These are phyloP conservation scores for Microbotryum lychnidis-dioicae DNA, from an alignment of 1,284 basidiomycete genomes.

Conservation along the genomic window DNA sequence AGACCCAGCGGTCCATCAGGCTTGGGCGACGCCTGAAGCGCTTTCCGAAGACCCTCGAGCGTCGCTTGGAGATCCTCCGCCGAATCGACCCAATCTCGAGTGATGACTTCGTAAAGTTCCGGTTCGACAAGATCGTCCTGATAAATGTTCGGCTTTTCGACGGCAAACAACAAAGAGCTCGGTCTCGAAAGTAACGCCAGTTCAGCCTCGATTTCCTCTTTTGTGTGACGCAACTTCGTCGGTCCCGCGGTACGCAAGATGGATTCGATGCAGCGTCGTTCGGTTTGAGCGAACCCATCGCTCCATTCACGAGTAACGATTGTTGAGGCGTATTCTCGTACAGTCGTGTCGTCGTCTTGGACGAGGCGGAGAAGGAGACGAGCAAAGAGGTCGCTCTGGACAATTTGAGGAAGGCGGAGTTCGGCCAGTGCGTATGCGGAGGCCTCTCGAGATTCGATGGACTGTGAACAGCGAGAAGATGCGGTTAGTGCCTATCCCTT, in stretches of 20 bases:
- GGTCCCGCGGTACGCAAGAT: background rate
- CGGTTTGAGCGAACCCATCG: background rate
- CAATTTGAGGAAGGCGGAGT: background rate
- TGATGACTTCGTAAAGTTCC: background rate
- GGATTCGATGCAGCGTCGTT: too few relatives aligned
- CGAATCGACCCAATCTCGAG: background rate
- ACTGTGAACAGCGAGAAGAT: background rate
- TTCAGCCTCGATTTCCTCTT: conserved; percentile 12
- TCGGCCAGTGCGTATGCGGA: conserved; percentile 16
- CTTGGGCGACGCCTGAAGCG: too few relatives aligned
- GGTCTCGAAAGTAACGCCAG: conserved; percentile 19
- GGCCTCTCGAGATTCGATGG: conserved; percentile 26
- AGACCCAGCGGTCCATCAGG: background rate
- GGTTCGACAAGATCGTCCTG: conserved; percentile 18
- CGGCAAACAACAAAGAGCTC: conserved; percentile 24
- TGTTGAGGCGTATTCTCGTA: conserved; percentile 5
- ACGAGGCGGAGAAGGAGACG: conserved; percentile 16
- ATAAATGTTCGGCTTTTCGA: conserved; percentile 31
- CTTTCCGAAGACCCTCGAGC: too few relatives aligned
- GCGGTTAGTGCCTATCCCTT: background rate
- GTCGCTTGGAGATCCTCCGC: background rate
- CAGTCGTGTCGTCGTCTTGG: conserved; percentile 27
- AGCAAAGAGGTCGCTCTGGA: background rate
- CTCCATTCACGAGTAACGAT: conserved; percentile 4
- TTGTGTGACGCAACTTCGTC: background rate